Base-by-base conservation (phyloP, 306 rosid genomes). In the Prosopis cineraria region DNA sequence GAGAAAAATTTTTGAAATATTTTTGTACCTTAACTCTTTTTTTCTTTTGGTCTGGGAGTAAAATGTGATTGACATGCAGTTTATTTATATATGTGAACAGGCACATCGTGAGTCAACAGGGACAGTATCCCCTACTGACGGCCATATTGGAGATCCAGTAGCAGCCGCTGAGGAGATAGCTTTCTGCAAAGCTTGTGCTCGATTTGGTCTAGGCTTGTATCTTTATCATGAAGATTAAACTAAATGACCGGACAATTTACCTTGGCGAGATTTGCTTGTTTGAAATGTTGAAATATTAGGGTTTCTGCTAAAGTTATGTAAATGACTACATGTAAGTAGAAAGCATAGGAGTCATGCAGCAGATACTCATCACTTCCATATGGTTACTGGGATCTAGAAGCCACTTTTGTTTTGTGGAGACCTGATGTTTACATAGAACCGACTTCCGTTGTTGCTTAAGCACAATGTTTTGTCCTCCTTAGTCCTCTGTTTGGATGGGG, bases 61-160 rank as follows among this genome's bases (percentile, higher is more conserved):
- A n/a, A 36, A 36, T 3, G 3, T 25, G 71, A 36, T n/a, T 66
- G 52, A 67, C 22, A 14, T 39, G 7, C 27, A 39, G 52, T 67
- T 66, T 67, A 66, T 39, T 24, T 20, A 20, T 12, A 37, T 39
- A 29, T 45, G 59, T 39, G 67, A 58, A 67, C 88, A 93, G 98
- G 99, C 99, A 47, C 87, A 88, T 83, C 98, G 99, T 16, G 99
- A 95, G 81, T 86, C 99, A 50, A 89, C 97, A 25, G 99, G 99
- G 76, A 95, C 96, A 30, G 68, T 95, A 48, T 86, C 93, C 40
- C 78, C 97, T 64, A 58, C 67, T 5, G 91, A 88, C 48, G 84
- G 78, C 55, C 45, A 81, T 62, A 75, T n/a, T 34, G 84, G 40
- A 1, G 99, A 95, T 84, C 96, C 97, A 55, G 99, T 95, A 76